Conservation (phyloP, 2,329 filamentous ascomycete genomes). For the Cercospora canescens region DNA sequence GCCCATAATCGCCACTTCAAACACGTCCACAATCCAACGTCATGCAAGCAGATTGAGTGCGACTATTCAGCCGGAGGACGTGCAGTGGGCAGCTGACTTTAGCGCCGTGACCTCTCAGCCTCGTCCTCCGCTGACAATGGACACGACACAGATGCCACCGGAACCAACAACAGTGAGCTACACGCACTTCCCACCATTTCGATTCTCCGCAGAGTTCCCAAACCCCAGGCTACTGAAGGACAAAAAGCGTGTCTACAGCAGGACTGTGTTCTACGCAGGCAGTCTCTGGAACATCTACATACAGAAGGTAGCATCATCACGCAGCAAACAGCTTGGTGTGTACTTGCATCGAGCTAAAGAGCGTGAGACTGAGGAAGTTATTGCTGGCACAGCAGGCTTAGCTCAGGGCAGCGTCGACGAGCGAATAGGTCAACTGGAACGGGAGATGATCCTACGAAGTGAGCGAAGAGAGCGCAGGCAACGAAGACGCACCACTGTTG, state of each 20-base stretch:
- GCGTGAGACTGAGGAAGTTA: constrained; percentile 49
- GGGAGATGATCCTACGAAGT: constrained; percentile 52
- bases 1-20: constrained; percentile 50
- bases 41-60: constrained; percentile 51
- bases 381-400: constrained; percentile 40
- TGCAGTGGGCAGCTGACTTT: constrained; percentile 58
- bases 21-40: constrained; percentile 43
- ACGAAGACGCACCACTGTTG: constrained; percentile 24
- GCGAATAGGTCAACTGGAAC: constrained; percentile 55
- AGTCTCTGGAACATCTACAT: constrained; percentile 64
- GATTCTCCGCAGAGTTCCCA: constrained; percentile 60
- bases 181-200: constrained; percentile 58
- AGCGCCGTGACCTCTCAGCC: constrained; percentile 45
- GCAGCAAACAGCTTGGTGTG: constrained; percentile 59
- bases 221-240: constrained; percentile 58
- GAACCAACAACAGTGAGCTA: constrained; percentile 42
- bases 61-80: constrained; percentile 55
- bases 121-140: constrained; percentile 23
- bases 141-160: constrained; percentile 3
- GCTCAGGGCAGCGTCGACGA: constrained; percentile 51
- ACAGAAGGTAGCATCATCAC: constrained; percentile 57
- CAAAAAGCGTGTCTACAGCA: constrained; percentile 59
- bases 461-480: constrained; percentile 33
- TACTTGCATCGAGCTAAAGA: constrained; percentile 62
- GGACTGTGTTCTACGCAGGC: constrained; percentile 61